Evolutionary conservation across 169 alveolate genomes (phyloP), one percentile per base, ranked within the genome.

Genomic region (Perkinsus marinus): DNA sequence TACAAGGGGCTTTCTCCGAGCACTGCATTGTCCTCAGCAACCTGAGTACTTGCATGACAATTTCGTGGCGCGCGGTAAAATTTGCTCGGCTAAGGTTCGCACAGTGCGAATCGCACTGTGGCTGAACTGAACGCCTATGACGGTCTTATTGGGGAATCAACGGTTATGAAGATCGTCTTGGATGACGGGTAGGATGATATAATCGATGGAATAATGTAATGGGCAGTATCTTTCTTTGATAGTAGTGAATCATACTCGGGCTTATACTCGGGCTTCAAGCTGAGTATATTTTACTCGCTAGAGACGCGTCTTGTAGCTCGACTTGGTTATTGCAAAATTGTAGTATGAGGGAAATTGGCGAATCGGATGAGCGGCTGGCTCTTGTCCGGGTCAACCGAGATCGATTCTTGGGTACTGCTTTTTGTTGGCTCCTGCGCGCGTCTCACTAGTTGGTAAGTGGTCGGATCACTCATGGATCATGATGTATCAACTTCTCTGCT

Each of bases 81-180:
- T 26, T 5, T 39, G 34, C 47, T 39, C n/a, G n/a, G n/a, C 39
- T 0, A 90, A 92, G 93, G 93, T 92, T 39, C 38, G 90, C n/a
- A 89, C 90, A 0, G 38, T 89, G 22, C n/a, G n/a, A n/a, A n/a
- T 39, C 38, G 90, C n/a, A 89, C 90, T 0, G 38, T 89, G 22
- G 68, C 79, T 26, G 93, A 92, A 7, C 39, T 92, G 90, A 41
- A 38, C 10, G 68, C 36, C 26, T n/a, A 69, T 43, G 92, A 89
- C 38, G 93, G 90, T 0, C 90, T 92, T 39, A 92, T 92, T 34
- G 94, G 94, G 22, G 94, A 92, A 92, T 91, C 93, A 47, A 92
- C 94, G 37, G 91, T 93, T 89, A 91, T 92, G 93, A 91, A 91
- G 94, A 92, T 92, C 92, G 89, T 92, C 37, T 92, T 93, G 0